These are phyloP conservation scores for Sporormia fimetaria DNA, from an alignment of 495 filamentous ascomycete species.

Conservation along the genomic window DNA sequence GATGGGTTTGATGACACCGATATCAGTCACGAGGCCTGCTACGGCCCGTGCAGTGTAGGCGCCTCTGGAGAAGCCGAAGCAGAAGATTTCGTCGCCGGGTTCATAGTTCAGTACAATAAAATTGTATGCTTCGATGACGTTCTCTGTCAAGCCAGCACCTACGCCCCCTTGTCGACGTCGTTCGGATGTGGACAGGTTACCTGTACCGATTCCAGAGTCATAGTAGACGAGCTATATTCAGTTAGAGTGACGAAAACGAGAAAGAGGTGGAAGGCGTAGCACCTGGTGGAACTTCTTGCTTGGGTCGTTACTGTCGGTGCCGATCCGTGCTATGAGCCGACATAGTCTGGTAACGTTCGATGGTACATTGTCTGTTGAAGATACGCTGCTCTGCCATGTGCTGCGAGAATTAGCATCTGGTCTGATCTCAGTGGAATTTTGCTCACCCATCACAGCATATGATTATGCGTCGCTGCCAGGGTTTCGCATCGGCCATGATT, in stretches of 20 bases:
- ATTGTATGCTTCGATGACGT: constrained; percentile 41
- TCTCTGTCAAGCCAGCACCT: constrained; percentile 31
- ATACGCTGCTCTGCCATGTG: constrained; percentile 22
- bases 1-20: constrained; percentile 35
- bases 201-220: constrained; percentile 44
- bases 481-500: no score
- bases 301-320: constrained; percentile 8
- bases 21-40: constrained; percentile 42
- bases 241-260: no score
- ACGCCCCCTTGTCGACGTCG: constrained; percentile 24
- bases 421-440: no score
- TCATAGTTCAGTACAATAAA: constrained; percentile 43
- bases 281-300: constrained; percentile 32
- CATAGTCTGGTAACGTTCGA: constrained; percentile 24
- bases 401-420: constrained; percentile 22
- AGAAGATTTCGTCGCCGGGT: constrained; percentile 46
- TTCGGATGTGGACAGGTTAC: constrained; percentile 8
- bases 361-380: constrained; percentile 12
- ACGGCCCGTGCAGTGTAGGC: constrained; percentile 48
- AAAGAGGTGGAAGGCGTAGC: no score
- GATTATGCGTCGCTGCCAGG: no score
- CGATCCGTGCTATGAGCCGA: constrained; percentile 17
- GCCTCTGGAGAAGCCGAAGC: constrained; percentile 51
- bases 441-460: no score
- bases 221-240: constrained; percentile 47